A percentile compares a stretch with the other conserved stretches of the same genome.
Conservation (phyloP, 2,329 filamentous ascomycete genomes). For the Ophiosphaerella herpotricha region DNA sequence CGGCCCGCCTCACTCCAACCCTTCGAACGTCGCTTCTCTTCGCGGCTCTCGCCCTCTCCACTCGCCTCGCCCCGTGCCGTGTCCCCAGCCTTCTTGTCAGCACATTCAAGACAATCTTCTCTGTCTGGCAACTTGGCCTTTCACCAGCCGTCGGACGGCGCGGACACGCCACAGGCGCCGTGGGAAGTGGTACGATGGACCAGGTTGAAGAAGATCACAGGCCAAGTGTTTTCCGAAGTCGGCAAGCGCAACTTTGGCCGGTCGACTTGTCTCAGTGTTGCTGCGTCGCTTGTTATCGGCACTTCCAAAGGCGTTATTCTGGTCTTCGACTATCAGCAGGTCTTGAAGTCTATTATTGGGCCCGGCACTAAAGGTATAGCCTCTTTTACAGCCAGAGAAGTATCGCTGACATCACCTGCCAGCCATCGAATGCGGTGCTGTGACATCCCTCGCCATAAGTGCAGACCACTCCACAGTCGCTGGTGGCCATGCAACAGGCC, state of each 20-base stretch:
- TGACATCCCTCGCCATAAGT: slow-evolving; percentile 87
- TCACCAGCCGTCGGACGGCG: slow-evolving; percentile 59
- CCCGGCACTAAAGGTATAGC: slow-evolving; percentile 81
- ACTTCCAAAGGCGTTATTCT: slow-evolving; percentile 94
- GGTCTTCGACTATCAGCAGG: slow-evolving; percentile 97
- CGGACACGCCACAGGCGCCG: slow-evolving; percentile 70
- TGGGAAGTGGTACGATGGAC: slow-evolving; percentile 99
- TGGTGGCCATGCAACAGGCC: slow-evolving; percentile 84
- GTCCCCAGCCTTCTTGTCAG: slow-evolving; percentile 77
- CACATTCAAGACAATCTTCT: slow-evolving; percentile 81
- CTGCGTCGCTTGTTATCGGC: slow-evolving; percentile 84
- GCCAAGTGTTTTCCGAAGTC: slow-evolving; percentile 87
- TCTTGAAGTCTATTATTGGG: slow-evolving; percentile 89
- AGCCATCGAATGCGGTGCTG: slow-evolving; percentile 88
- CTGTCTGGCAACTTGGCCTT: slow-evolving; percentile 70
- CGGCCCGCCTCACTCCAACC: slow-evolving; percentile 85
- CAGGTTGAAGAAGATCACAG: slow-evolving; percentile 84
- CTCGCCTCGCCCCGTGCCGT: slow-evolving; percentile 65
- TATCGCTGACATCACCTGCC: slow-evolving; percentile 37
- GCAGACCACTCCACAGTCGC: slow-evolving; percentile 93
- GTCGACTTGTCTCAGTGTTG: slow-evolving; percentile 86
- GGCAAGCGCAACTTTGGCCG: slow-evolving; percentile 91
- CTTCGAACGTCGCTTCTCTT: slow-evolving; percentile 93
- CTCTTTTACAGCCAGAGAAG: neutral
- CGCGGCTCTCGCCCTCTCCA: slow-evolving; percentile 71